A percentile compares a stretch with the other conserved stretches of the same genome.
Evolutionary conservation across 345 rosid species (phyloP).

Genomic region (sweet orange (Citrus sinensis)): DNA sequence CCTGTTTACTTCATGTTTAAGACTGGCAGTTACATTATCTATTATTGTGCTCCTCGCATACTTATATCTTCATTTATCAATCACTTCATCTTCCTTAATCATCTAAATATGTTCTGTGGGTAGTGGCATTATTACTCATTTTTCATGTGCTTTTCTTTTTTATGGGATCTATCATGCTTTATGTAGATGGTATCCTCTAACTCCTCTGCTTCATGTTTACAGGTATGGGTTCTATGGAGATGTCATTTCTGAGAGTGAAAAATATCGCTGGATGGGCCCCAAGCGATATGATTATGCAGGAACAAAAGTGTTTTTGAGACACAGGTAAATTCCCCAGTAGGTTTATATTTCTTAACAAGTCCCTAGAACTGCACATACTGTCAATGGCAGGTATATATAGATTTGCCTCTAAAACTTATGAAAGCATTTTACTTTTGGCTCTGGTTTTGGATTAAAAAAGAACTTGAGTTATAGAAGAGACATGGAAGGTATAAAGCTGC

Average conservation of each 20-base stretch:
- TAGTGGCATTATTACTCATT: neutral
- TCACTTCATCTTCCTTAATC: neutral
- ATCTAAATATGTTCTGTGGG: neutral
- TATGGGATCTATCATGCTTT: neutral
- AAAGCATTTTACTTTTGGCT: neutral
- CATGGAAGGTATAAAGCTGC: neutral
- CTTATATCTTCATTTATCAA: neutral
- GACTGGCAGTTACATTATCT: neutral
- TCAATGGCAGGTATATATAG: neutral
- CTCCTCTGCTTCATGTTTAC: constrained; percentile 10
- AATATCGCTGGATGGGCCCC: constrained; percentile 98
- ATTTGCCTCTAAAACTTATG: neutral
- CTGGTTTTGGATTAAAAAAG: neutral
- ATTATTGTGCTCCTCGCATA: neutral
- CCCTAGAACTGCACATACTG: neutral
- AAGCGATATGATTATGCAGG: constrained; percentile 93
- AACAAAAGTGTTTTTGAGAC: constrained; percentile 87
- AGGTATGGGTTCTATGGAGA: constrained; percentile 98
- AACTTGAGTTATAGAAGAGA: neutral
- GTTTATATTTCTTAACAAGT: constrained; percentile 1
- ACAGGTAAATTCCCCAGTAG: constrained; percentile 44
- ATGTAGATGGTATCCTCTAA: neutral
- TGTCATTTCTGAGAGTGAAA: constrained; percentile 91
- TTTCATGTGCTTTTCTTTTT: neutral
- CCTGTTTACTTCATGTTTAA: neutral